These are phyloP conservation scores for Aulographum hederae DNA, from an alignment of 2,329 filamentous ascomycete genomes.

Conservation along the genomic window DNA sequence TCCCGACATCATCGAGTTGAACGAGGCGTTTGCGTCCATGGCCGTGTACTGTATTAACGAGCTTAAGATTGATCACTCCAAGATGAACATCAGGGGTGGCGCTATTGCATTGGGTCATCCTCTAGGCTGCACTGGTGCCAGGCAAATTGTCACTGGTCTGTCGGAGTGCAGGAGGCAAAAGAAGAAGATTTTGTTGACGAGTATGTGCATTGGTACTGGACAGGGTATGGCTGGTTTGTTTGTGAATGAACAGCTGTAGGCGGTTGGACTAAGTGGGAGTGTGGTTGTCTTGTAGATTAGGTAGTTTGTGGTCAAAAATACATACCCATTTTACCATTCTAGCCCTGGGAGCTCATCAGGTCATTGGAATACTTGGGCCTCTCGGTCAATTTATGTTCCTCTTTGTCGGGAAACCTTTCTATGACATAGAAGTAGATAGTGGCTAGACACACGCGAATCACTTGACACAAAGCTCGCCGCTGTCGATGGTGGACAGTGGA, in stretches of 20 bases:
- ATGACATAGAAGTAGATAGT: no score
- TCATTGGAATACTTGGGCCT: no score
- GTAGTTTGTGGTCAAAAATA: no score
- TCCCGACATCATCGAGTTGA: slow-evolving; percentile 80
- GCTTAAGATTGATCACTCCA: slow-evolving; percentile 51
- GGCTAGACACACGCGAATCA: no score
- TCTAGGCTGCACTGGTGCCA: slow-evolving; percentile 56
- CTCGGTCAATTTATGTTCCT: no score
- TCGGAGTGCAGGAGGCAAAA: slow-evolving; percentile 68
- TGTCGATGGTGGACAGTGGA: no score
- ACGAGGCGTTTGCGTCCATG: slow-evolving; percentile 97
- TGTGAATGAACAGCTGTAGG: slow-evolving; percentile 40
- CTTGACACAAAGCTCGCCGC: no score
- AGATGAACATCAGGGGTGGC: slow-evolving; percentile 68
- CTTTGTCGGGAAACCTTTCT: no score
- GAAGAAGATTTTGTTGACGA: slow-evolving; percentile 82
- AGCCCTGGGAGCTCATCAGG: no score
- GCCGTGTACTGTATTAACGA: slow-evolving; percentile 68
- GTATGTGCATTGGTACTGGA: slow-evolving; percentile 61
- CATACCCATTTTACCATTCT: no score
- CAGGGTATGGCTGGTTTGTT: slow-evolving; percentile 43
- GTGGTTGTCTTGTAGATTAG: no score
- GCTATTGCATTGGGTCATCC: slow-evolving; percentile 74
- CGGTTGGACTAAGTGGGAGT: no score
- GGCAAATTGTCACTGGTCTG: slow-evolving; percentile 78